Conservation (phyloP, 257 asterid species). For the Scutellaria minor region DNA sequence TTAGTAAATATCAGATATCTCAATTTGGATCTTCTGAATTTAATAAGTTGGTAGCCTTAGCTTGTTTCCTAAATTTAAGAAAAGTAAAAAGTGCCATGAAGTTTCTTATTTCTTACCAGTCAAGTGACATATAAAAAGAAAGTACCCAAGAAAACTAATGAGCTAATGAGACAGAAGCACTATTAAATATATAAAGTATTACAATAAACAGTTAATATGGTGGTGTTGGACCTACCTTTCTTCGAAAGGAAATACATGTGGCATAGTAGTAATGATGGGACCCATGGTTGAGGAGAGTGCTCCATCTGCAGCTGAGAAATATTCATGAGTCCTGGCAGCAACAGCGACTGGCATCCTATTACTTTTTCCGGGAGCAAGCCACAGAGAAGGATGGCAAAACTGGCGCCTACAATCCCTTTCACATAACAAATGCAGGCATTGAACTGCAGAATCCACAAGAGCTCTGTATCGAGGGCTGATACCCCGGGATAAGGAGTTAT, state of each 20-base stretch:
- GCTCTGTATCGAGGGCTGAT: slow-evolving; percentile 50
- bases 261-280: slow-evolving; percentile 81
- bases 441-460: slow-evolving; percentile 77
- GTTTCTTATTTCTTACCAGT: neutral
- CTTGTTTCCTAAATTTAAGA: slow-evolving; percentile 5
- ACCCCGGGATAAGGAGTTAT: slow-evolving; percentile 66
- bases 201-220: neutral
- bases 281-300: slow-evolving; percentile 55
- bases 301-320: slow-evolving; percentile 58
- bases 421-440: slow-evolving; percentile 88
- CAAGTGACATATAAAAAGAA: neutral
- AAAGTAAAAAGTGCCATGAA: slow-evolving; percentile 2
- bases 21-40: neutral
- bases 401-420: slow-evolving; percentile 95
- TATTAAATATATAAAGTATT: neutral
- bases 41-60: neutral
- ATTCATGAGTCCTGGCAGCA: slow-evolving; percentile 93
- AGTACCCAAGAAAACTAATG: slow-evolving; percentile 13
- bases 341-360: slow-evolving; percentile 88
- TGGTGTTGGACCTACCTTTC: slow-evolving; percentile 64
- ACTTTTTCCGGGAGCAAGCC: slow-evolving; percentile 93
- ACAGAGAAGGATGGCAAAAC: slow-evolving; percentile 85
- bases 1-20: slow-evolving; percentile 13
- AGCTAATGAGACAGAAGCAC: neutral
- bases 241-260: slow-evolving; percentile 93